Evolutionary conservation across 2,329 filamentous ascomycete genomes (phyloP).

Genomic region (Graphilbum sp.): DNA sequence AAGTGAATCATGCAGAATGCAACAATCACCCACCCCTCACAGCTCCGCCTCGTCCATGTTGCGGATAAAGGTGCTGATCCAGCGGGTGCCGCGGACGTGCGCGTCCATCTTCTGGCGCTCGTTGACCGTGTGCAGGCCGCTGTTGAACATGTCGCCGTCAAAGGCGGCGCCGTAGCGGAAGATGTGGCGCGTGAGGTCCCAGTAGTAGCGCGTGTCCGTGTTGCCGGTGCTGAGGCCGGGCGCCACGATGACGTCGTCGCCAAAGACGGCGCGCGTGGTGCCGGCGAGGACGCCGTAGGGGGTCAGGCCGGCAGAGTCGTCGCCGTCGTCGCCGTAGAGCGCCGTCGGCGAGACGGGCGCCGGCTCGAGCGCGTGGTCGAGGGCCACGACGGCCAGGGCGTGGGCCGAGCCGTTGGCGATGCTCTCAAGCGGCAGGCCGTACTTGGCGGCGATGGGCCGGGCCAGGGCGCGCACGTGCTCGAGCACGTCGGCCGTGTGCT

Average conservation of each 20-base stretch:
- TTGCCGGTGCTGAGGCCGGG: constrained; percentile 34
- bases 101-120: constrained; percentile 19
- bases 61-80: constrained; percentile 22
- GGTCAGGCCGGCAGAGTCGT: constrained; percentile 11
- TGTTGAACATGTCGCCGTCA: constrained; percentile 15
- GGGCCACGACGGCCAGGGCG: too few species aligned
- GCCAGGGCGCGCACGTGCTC: constrained; percentile 32
- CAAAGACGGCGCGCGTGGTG: constrained; percentile 30
- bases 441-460: constrained; percentile 30
- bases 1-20: too few species aligned
- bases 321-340: too few species aligned
- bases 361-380: too few species aligned
- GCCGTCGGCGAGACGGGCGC: constrained; percentile 22
- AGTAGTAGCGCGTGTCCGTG: constrained; percentile 28
- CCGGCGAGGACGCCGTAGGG: constrained; percentile 27
- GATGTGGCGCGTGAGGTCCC: constrained; percentile 25
- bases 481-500: constrained; percentile 31
- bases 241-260: constrained; percentile 33
- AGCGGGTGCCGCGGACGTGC: constrained; percentile 19
- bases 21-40: too few species aligned
- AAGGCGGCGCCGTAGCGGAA: constrained; percentile 27
- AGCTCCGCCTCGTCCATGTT: constrained; percentile 19
- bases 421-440: constrained; percentile 38
- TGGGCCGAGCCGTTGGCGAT: too few species aligned
- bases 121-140: constrained; percentile 25